A percentile compares a stretch with the other conserved stretches of the same genome.
Conservation (phyloP, 2,329 filamentous ascomycete species). For the Thielaviopsis ethacetica region DNA sequence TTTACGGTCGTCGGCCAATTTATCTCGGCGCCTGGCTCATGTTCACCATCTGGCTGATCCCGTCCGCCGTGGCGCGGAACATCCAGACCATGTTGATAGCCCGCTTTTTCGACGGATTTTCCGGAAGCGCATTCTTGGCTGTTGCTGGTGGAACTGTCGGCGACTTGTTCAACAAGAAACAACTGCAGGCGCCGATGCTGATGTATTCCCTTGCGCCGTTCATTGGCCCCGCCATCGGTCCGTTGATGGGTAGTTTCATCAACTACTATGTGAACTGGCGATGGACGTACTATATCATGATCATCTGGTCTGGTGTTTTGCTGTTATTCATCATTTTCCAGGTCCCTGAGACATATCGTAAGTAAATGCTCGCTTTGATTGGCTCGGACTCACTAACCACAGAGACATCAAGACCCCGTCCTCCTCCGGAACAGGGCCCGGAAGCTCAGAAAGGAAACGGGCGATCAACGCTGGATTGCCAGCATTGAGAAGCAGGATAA, state of each 20-base stretch:
- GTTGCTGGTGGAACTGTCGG: conserved; percentile 78
- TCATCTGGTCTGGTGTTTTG: conserved; percentile 63
- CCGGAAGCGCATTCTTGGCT: conserved; percentile 50
- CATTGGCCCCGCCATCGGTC: conserved; percentile 42
- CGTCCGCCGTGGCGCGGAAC: conserved; percentile 65
- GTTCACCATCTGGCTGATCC: conserved; percentile 68
- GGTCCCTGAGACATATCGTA: conserved; percentile 77
- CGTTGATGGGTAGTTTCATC: conserved; percentile 62
- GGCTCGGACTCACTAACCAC: not conserved
- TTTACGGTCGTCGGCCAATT: conserved; percentile 69
- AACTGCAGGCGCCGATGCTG: conserved; percentile 70
- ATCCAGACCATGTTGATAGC: conserved; percentile 64
- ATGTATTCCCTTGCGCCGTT: conserved; percentile 55
- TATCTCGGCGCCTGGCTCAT: conserved; percentile 59
- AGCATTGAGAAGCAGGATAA: conserved; percentile 58
- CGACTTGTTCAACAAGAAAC: conserved; percentile 53
- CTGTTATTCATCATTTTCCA: conserved; percentile 48
- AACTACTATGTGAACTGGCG: conserved; percentile 60
- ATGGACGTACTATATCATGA: conserved; percentile 70
- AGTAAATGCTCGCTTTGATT: conserved; percentile 15
- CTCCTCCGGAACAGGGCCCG: conserved; percentile 58
- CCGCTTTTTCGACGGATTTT: conserved; percentile 62
- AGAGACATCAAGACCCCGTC: conserved; percentile 36
- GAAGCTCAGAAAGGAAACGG: conserved; percentile 53
- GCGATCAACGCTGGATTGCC: conserved; percentile 60